These are phyloP conservation scores for Bombardia bombarda DNA, from an alignment of 495 filamentous ascomycete genomes.

Conservation along the genomic window DNA sequence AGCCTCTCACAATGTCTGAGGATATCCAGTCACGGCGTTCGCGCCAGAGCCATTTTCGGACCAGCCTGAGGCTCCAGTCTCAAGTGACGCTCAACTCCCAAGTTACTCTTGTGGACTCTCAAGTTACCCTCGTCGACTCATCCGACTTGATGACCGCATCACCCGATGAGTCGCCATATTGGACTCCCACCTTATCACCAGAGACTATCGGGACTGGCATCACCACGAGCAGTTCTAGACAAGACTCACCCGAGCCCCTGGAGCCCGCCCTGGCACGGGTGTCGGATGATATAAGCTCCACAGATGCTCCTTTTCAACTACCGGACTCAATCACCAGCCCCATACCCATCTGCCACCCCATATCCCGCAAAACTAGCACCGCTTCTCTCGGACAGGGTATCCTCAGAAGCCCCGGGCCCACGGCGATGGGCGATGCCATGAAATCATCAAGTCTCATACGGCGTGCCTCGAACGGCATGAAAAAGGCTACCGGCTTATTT, in stretches of 20 bases:
- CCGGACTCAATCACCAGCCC: conserved; percentile 29
- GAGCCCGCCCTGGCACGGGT: conserved; percentile 20
- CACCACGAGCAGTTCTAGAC: conserved; percentile 32
- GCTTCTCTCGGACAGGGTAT: conserved; percentile 25
- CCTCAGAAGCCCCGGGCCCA: conserved; percentile 18
- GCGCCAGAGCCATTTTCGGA: conserved; percentile 34
- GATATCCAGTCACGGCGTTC: conserved; percentile 24
- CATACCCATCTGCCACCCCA: not conserved
- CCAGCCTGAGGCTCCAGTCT: conserved; percentile 22
- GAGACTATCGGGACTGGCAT: conserved; percentile 24
- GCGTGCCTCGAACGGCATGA: conserved; percentile 33
- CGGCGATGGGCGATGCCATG: conserved; percentile 31
- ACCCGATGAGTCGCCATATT: no score
- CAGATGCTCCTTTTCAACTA: conserved; percentile 24
- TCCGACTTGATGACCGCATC: conserved; percentile 33
- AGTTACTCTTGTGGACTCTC: conserved; percentile 37
- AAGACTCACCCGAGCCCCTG: conserved; percentile 33
- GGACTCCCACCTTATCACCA: conserved; percentile 34
- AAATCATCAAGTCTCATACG: conserved; percentile 31
- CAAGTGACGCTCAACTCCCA: conserved; percentile 26
- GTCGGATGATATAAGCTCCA: conserved; percentile 14
- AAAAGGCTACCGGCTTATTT: not conserved
- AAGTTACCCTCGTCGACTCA: no score
- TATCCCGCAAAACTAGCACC: conserved; percentile 31
- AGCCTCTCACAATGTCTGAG: conserved; percentile 29